phyloP scores from a whole-genome alignment of 495 filamentous ascomycete genomes.

The Collariella sp. region DNA sequence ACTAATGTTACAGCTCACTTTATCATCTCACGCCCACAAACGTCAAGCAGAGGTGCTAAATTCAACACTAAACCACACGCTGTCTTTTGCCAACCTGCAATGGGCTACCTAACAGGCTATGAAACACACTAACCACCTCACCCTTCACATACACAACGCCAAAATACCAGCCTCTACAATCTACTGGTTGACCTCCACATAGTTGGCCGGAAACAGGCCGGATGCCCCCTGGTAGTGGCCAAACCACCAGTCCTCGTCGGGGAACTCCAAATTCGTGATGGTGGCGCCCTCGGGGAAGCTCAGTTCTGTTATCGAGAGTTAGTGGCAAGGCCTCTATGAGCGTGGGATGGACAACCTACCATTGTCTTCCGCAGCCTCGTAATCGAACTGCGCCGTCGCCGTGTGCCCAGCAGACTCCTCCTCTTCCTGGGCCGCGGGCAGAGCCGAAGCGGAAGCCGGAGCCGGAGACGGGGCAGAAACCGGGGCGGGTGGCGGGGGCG shows the following conservation, averaged over 20 bases:
- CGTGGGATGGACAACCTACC: conserved; percentile 32
- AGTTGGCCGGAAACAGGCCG: conserved; percentile 90
- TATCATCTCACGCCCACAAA: too few relatives aligned
- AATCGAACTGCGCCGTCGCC: conserved; percentile 87
- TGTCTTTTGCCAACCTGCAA: neutral
- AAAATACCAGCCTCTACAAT: neutral
- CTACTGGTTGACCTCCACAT: conserved; percentile 59
- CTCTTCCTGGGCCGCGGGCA: conserved; percentile 14
- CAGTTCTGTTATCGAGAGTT: conserved; percentile 44
- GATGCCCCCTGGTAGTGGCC: conserved; percentile 70
- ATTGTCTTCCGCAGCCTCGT: conserved; percentile 95
- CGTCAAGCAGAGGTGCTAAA: too few relatives aligned
- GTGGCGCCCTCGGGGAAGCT: conserved; percentile 84
- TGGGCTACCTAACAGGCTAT: neutral
- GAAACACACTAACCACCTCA: neutral
- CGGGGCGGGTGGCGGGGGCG: conserved; percentile 23
- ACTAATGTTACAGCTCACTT: too few relatives aligned
- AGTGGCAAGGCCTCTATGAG: conserved; percentile 7
- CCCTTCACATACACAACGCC: neutral
- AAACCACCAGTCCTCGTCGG: conserved; percentile 98
- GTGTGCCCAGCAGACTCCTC: conserved; percentile 43
- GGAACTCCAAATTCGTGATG: conserved; percentile 71
- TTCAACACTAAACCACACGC: too few relatives aligned
- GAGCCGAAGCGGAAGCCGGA: conserved; percentile 25
- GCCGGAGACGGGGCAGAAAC: conserved; percentile 19